These are phyloP conservation scores for Discostella stelligera DNA, from an alignment of 352 stramenopile genomes.

Conservation along the genomic window DNA sequence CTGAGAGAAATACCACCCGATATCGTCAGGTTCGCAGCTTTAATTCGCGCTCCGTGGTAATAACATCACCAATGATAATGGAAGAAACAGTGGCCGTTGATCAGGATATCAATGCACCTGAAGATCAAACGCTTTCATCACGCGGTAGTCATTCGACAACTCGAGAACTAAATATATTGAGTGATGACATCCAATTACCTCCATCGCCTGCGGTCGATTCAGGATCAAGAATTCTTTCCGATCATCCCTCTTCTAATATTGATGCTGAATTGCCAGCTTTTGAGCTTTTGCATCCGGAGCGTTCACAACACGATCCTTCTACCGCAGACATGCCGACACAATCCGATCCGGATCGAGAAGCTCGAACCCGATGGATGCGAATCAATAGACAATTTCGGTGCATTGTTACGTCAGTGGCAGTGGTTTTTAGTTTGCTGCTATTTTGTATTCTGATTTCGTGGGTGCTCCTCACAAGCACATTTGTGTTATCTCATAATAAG, in stretches of 20 bases:
- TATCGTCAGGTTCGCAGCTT: background rate
- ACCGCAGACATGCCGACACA: slow-evolving; percentile 1
- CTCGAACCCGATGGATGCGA: slow-evolving; percentile 54
- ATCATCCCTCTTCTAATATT: background rate
- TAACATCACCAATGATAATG: slow-evolving; percentile 8
- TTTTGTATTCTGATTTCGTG: slow-evolving; percentile 66
- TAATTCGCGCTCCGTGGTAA: slow-evolving; percentile 5
- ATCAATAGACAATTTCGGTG: slow-evolving; percentile 69
- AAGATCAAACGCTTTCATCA: slow-evolving; percentile 2
- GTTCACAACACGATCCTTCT: slow-evolving; percentile 5
- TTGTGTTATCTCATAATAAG: slow-evolving; percentile 60
- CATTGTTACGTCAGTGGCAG: slow-evolving; percentile 57
- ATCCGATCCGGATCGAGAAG: slow-evolving; percentile 47
- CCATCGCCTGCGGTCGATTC: background rate
- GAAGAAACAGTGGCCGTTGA: slow-evolving; percentile 13
- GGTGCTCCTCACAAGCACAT: slow-evolving; percentile 62
- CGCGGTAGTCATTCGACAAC: background rate
- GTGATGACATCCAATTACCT: slow-evolving; percentile 3
- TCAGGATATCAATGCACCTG: slow-evolving; percentile 8
- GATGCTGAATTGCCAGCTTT: background rate
- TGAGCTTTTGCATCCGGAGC: background rate
- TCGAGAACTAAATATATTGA: background rate
- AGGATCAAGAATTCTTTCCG: background rate
- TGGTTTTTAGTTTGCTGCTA: slow-evolving; percentile 63
- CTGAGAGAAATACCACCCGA: background rate